phyloP scores from a whole-genome alignment of 2,329 filamentous ascomycete species.

The Diplodia seriata region DNA sequence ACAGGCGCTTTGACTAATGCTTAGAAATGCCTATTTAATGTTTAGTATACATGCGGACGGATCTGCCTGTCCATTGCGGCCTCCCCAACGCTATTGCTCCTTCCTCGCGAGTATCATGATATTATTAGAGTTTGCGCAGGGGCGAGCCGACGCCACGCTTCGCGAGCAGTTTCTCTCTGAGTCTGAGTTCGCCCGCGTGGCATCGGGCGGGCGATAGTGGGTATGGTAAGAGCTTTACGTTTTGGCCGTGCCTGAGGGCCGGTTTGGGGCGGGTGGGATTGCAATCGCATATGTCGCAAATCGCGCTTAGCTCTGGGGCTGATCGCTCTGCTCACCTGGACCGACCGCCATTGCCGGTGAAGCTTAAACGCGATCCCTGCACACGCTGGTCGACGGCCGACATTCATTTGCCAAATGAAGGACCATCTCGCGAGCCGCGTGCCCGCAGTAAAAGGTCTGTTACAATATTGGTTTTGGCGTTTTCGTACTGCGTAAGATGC shows the following conservation, averaged over 20 bases:
- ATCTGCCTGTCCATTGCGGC: background rate
- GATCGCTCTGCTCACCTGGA: constrained; percentile 1
- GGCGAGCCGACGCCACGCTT: constrained; percentile 8
- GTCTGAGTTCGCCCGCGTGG: background rate
- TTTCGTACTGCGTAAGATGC: background rate
- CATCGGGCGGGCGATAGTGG: constrained; percentile 1
- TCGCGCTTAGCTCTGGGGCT: constrained; percentile 17
- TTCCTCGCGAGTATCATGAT: background rate
- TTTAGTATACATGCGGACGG: constrained; percentile 21
- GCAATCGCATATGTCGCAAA: constrained; percentile 23
- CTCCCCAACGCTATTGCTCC: constrained; percentile 5
- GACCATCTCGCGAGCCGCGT: constrained; percentile 22
- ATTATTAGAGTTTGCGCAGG: background rate
- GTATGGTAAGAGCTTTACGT: constrained; percentile 22
- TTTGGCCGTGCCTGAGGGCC: constrained; percentile 7
- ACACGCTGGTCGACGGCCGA: background rate
- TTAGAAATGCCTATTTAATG: constrained; percentile 27
- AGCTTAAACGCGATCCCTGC: constrained; percentile 26
- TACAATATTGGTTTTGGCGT: background rate
- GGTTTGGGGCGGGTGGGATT: constrained; percentile 12
- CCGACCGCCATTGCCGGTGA: constrained; percentile 23
- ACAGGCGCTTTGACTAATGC: constrained; percentile 19
- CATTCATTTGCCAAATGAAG: constrained; percentile 26
- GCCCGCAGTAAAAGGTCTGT: constrained; percentile 2
- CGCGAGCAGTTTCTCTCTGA: background rate